Percentiles rank a stretch among this genome's conserved stretches.
Evolutionary conservation across 2,329 filamentous ascomycete species (phyloP).

Genomic region (Chaetomiaceae sp.): DNA sequence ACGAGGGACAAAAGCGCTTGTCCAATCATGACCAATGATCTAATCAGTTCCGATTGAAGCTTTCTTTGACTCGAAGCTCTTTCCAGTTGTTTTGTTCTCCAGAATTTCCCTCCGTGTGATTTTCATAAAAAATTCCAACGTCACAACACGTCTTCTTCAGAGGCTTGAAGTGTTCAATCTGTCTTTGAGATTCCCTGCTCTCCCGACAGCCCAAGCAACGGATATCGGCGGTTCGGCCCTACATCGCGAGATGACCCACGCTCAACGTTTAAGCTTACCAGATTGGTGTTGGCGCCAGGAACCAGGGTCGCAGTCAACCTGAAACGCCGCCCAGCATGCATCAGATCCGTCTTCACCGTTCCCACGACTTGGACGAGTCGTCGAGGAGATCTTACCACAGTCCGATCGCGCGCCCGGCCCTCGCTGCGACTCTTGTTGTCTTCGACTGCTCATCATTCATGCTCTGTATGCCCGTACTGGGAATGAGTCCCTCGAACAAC

Average conservation of each 20-base stretch:
- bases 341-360: conserved; percentile 10
- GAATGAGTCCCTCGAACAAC: neutral
- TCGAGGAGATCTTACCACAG: neutral
- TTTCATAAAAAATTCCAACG: too few relatives aligned
- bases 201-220: too few relatives aligned
- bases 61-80: neutral
- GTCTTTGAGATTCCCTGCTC: too few relatives aligned
- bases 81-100: too few relatives aligned
- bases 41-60: neutral
- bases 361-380: conserved; percentile 1
- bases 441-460: conserved; percentile 11
- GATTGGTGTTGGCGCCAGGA: conserved; percentile 4
- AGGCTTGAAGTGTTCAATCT: too few relatives aligned
- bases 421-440: neutral
- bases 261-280: conserved; percentile 1
- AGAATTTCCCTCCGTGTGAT: too few relatives aligned
- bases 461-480: neutral
- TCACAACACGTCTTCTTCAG: too few relatives aligned
- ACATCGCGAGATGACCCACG: conserved; percentile 7
- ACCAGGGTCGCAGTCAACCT: conserved; percentile 11
- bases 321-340: conserved; percentile 18
- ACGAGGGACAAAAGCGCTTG: too few relatives aligned
- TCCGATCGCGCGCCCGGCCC: neutral
- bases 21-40: neutral
- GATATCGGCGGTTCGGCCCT: conserved; percentile 15